Evolutionary conservation across 1,284 basidiomycete genomes (phyloP), one percentile per base, ranked within the genome.

Genomic region (Marasmius oreades): DNA sequence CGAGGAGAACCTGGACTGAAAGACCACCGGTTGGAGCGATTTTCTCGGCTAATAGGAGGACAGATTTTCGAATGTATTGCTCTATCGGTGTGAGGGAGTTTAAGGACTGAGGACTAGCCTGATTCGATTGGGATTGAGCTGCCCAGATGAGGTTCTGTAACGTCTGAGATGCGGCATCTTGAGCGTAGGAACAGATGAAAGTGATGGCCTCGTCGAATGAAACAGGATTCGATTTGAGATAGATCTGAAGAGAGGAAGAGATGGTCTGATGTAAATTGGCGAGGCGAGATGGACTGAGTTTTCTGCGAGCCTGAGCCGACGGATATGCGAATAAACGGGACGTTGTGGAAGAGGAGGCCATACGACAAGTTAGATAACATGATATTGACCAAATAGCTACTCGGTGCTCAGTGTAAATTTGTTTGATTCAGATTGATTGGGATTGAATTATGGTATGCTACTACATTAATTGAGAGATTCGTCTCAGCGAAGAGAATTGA

Each of bases 1-100:
- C 86, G 10, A 90, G 69, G 2, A 90, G 69, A 0, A 74, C 78
- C 58, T 77, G 76, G 5, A 20, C 37, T 39, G 37, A 39, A 39
- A 39, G 37, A 39, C 37, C 37, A 16, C 37, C 37, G 37, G 37
- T 20, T 5, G 37, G 14, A 16, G 37, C 37, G 14, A 39, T 39
- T 20, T 39, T 39, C 14, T 39, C 37, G 5, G 37, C 37, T 20
- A 39, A 16, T 6, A 39, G 14, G 5, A 39, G 18, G 18, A 12
- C 14, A 5, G 14, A 39, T 39, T 39, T 39, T 12, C 37, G 14
- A 20, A 39, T 39, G 16, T 5, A 39, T 39, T 39, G 37, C 14
- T 39, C 37, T 39, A 20, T 20, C 18, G 37, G 37, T 5, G 37
- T 39, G 5, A 39, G 37, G 37, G 37, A 6, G 14, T 14, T 14